Evolutionary conservation across 495 filamentous ascomycete genomes (phyloP), one percentile per base, ranked within the genome.

Genomic region (Lophium mytilinum): DNA sequence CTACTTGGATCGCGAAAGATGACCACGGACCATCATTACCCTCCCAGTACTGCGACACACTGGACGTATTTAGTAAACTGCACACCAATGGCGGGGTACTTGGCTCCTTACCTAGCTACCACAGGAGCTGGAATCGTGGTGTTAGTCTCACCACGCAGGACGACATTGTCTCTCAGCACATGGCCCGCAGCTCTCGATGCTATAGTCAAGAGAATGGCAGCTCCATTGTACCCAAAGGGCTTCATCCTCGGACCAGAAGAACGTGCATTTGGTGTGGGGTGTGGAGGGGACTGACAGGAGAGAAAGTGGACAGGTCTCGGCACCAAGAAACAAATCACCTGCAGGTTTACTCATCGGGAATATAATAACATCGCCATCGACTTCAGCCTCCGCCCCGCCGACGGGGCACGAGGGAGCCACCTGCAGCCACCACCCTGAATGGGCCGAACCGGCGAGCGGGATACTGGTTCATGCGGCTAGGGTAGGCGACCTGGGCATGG

Each of bases 1-100:
- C 83, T 4, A 84, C 71, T 47, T 73, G 75, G 51, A 85, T 70
- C 10, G 72, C 69, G 51, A 83, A 83, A 50, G 69, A 66, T 5
- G 67, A 69, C 69, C 69, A 69, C 18, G 59, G 56, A 12, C 63
- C 60, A 41, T 66, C 64, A 35, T 61, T 61, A 2, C 58, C 58
- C 14, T 61, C 58, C 58, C 58, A 61, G 39, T 47, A 61, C 34
- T 61, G 58, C 7, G 58, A 61, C 48, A 57, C 53, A 49, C 58
- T 61, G 21, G 14, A 34, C 24, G 17, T 41, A 15, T 33, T 50
- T 9, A 35, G 9, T 18, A 30, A 35, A 6, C 8, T 42, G 3
- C 35, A 15, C 45, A 14, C 12, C 11, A 17, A 37, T 12, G 4
- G 9, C 34, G 41, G 4, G 34, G 15, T 52, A 40, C 5, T 35